Evolutionary conservation across 345 rosid genomes (phyloP).

Genomic region (Durio zibethinus): DNA sequence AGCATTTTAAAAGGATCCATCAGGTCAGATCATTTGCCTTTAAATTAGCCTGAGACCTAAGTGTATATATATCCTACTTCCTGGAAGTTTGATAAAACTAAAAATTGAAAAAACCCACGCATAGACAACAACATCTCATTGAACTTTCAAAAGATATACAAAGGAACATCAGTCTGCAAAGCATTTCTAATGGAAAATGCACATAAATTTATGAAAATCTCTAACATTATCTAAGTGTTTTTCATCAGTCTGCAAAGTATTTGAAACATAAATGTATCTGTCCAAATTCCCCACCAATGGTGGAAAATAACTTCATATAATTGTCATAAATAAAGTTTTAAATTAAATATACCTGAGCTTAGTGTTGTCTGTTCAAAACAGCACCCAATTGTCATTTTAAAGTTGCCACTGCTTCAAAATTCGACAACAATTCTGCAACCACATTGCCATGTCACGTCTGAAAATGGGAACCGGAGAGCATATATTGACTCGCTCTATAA

Average conservation of each 20-base stretch:
- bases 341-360: not conserved
- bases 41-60: not conserved
- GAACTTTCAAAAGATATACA: not conserved
- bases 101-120: not conserved
- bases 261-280: not conserved
- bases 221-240: not conserved
- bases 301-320: not conserved
- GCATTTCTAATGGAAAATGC: not conserved
- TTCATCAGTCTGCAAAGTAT: not conserved
- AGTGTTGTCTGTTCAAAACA: not conserved
- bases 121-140: not conserved
- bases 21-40: not conserved
- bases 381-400: not conserved
- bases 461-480: not conserved
- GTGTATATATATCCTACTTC: not conserved
- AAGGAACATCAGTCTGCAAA: not conserved
- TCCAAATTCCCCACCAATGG: not conserved
- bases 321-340: not conserved
- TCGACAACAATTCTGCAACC: not conserved
- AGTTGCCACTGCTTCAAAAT: not conserved
- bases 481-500: slow-evolving; percentile 44
- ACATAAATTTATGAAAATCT: not conserved
- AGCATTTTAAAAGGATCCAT: not conserved
- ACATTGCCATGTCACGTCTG: not conserved
- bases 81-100: not conserved